Evolutionary conservation across 1,139 yeast genomes (phyloP).

Genomic region (Hyphopichia wangnamkhiaoensis): DNA sequence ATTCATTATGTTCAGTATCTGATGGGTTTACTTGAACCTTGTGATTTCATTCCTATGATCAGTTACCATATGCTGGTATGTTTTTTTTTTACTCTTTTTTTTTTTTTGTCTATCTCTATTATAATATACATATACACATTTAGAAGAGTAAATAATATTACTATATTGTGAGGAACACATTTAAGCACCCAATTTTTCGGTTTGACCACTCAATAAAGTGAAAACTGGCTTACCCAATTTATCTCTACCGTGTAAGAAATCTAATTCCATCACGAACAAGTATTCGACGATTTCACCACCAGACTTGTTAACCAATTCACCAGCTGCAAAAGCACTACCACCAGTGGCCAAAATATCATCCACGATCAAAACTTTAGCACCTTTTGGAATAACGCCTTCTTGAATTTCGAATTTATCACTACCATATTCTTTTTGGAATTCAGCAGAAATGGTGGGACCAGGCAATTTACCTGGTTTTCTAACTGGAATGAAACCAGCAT

Average conservation of each 20-base stretch:
- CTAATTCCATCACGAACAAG: constrained; percentile 88
- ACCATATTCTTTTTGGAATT: constrained; percentile 91
- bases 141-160: constrained; percentile 2
- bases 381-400: constrained; percentile 74
- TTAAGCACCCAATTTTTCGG: constrained; percentile 38
- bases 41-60: too few relatives aligned
- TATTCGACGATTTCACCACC: constrained; percentile 78
- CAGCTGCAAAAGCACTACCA: constrained; percentile 95
- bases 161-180: background rate
- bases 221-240: constrained; percentile 81
- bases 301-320: constrained; percentile 66
- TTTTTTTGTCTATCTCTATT: background rate
- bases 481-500: constrained; percentile 91
- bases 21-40: too few relatives aligned
- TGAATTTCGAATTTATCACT: constrained; percentile 88
- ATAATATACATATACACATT: background rate
- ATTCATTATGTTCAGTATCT: too few relatives aligned
- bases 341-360: constrained; percentile 99
- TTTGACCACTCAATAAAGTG: constrained; percentile 85
- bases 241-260: constrained; percentile 91
- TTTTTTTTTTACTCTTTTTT: background rate
- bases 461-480: constrained; percentile 96
- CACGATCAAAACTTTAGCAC: constrained; percentile 79
- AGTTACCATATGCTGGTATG: too few relatives aligned
- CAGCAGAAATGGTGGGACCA: constrained; percentile 73